phyloP scores from a whole-genome alignment of 2,329 filamentous ascomycete genomes.

The Alternaria triticimaculans region DNA sequence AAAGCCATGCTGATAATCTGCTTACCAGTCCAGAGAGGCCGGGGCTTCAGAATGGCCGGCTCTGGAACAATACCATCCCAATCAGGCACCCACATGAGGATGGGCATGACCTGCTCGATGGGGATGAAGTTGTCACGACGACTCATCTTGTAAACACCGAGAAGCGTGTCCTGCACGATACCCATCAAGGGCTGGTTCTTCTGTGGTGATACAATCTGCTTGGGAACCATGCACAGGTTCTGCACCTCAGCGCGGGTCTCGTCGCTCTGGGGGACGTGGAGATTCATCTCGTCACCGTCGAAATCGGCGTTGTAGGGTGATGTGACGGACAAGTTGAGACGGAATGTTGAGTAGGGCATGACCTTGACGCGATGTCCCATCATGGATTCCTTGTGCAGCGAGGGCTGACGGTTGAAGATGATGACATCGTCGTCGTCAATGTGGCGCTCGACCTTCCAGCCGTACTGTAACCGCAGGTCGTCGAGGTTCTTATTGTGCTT shows the following conservation, averaged over 20 bases:
- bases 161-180: conserved; percentile 97
- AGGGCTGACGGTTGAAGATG: conserved; percentile 99
- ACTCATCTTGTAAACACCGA: conserved; percentile 96
- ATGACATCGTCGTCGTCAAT: conserved; percentile 96
- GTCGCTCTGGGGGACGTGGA: conserved; percentile 97
- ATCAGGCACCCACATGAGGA: conserved; percentile 95
- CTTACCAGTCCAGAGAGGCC: conserved; percentile 96
- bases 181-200: conserved; percentile 98
- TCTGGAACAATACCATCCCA: conserved; percentile 96
- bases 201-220: conserved; percentile 98
- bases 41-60: conserved; percentile 92
- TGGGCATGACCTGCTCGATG: conserved; percentile 93
- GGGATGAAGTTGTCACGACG: conserved; percentile 89
- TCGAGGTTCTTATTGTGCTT: conserved; percentile 89
- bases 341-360: conserved; percentile 99
- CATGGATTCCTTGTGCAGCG: conserved; percentile 99
- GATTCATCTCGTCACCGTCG: conserved; percentile 99
- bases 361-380: conserved; percentile 98
- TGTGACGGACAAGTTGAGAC: conserved; percentile 95
- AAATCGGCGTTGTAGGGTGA: conserved; percentile 99
- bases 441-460: conserved; percentile 98
- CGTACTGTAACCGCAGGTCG: conserved; percentile 87
- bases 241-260: conserved; percentile 95
- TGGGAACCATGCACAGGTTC: conserved; percentile 95
- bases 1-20: conserved; percentile 95